Evolutionary conservation across 2,329 filamentous ascomycete genomes (phyloP), one percentile per base, ranked within the genome.

Genomic region (Curvularia sp.): DNA sequence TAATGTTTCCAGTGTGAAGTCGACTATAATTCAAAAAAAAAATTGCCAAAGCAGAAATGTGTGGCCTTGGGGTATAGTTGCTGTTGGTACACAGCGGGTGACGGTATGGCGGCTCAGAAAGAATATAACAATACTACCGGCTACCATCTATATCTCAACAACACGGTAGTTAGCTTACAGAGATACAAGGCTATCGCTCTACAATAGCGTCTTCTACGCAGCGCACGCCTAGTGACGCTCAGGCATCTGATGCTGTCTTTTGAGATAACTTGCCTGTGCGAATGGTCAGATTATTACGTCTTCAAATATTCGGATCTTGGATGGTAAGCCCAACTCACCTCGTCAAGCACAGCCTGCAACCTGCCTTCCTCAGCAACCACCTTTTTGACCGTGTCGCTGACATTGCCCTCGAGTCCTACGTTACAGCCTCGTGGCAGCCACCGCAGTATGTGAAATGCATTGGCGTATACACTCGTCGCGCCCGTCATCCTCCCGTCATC

Each of bases 381-480:
- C 45, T 63, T 68, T 60, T 73, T 72, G 13, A 81, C 78, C 60
- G 76, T 73, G 28, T 76, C 70, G 47, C 72, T 74, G 9, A 77
- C 76, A 41, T 73, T 74, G 1, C 79, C 80, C 56, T 78, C 71
- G 6, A 81, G 62, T 25, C 73, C 64, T 5, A 81, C 77, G 48
- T 73, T 72, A 50, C 78, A 80, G n/a, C 73, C 69, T 60, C 75
- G 69, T 2, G 80, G 80, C 57, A 82, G 61, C 79, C 80, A 82
- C 13, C 79, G 61, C 36, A 82, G 64, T 32, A 81, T 81, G 57
- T 80, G 79, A 56, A 82, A 82, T 0, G 79, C 79, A 55, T 81
- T 81, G 13, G 79, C 79, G 55, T 81, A 81, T 7, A 81, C 78
- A 23, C 76, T 79, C 3, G 76, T 78, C 25, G 77, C 76, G 8